phyloP scores from a whole-genome alignment of 768 basidiomycete species.

The Pulveroboletus sp. region DNA sequence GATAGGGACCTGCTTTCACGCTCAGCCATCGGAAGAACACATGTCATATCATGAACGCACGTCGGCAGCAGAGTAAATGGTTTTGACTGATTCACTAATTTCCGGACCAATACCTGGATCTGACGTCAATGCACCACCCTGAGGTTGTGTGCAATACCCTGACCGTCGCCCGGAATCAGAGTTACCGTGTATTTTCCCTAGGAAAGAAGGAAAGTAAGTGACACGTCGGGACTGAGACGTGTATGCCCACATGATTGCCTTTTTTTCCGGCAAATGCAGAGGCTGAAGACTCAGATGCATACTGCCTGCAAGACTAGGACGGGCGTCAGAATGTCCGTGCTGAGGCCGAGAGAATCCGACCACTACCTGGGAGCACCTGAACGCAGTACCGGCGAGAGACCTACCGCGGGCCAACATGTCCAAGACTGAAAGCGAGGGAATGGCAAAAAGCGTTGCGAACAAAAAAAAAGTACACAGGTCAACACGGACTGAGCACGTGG shows the following conservation, averaged over 20 bases:
- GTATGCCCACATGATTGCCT: slow-evolving; percentile 66
- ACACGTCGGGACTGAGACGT: background rate
- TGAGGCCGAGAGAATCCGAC: background rate
- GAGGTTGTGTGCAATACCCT: slow-evolving; percentile 12
- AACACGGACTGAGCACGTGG: slow-evolving; percentile 23
- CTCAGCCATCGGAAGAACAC: slow-evolving; percentile 9
- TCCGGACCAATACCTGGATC: slow-evolving; percentile 92
- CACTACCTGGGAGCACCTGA: slow-evolving; percentile 47
- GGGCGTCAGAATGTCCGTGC: slow-evolving; percentile 12
- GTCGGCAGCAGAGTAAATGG: slow-evolving; percentile 85
- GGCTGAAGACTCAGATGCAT: slow-evolving; percentile 72
- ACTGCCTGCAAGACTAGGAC: slow-evolving; percentile 50
- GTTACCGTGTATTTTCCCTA: slow-evolving; percentile 98
- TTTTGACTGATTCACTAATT: slow-evolving; percentile 93
- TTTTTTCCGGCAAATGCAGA: slow-evolving; percentile 90
- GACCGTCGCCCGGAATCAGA: slow-evolving; percentile 94
- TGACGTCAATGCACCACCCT: slow-evolving; percentile 14
- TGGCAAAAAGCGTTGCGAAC: slow-evolving; percentile 6
- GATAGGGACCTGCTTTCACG: slow-evolving; percentile 76
- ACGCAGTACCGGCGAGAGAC: slow-evolving; percentile 52
- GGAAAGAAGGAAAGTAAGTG: slow-evolving; percentile 2
- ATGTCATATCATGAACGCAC: slow-evolving; percentile 36
- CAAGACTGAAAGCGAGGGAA: slow-evolving; percentile 12
- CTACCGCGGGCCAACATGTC: slow-evolving; percentile 55
- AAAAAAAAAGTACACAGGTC: slow-evolving; percentile 20